Percentiles rank a stretch among this genome's conserved stretches.
Evolutionary conservation across 495 filamentous ascomycete species (phyloP).

Genomic region (Neurospora africana): DNA sequence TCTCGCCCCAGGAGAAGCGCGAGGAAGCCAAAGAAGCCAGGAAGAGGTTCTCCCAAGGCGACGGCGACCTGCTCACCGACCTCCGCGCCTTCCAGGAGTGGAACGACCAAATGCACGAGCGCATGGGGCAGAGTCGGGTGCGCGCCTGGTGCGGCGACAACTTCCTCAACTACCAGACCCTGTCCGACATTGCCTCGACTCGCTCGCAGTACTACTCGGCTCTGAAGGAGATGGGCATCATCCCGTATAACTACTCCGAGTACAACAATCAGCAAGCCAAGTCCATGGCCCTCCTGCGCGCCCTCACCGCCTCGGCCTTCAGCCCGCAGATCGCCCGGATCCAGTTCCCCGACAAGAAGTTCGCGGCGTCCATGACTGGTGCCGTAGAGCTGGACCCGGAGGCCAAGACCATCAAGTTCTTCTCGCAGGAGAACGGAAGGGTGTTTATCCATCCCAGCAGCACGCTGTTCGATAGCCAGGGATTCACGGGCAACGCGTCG

Average conservation of each 20-base stretch:
- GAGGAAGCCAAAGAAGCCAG: slow-evolving; percentile 73
- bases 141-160: slow-evolving; percentile 78
- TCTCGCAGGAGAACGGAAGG: slow-evolving; percentile 70
- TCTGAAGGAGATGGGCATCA: slow-evolving; percentile 75
- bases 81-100: slow-evolving; percentile 75
- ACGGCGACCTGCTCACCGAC: slow-evolving; percentile 84
- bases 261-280: slow-evolving; percentile 26
- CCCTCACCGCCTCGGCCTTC: slow-evolving; percentile 84
- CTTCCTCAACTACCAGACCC: slow-evolving; percentile 72
- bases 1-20: slow-evolving; percentile 68
- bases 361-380: slow-evolving; percentile 70
- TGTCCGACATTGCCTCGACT: slow-evolving; percentile 80
- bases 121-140: slow-evolving; percentile 49
- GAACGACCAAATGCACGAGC: slow-evolving; percentile 45
- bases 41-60: slow-evolving; percentile 57
- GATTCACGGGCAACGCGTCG: slow-evolving; percentile 53
- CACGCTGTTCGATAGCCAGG: slow-evolving; percentile 71
- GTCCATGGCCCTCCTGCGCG: slow-evolving; percentile 58
- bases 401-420: slow-evolving; percentile 84
- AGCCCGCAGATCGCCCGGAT: slow-evolving; percentile 85
- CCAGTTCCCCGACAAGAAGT: slow-evolving; percentile 89
- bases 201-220: slow-evolving; percentile 75
- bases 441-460: slow-evolving; percentile 89
- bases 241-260: slow-evolving; percentile 30
- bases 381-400: slow-evolving; percentile 89